Percentiles rank a stretch among this genome's conserved stretches.
These are phyloP conservation scores for Elaeis oleifera DNA, from an alignment of 202 grass and related monocot species.

Conservation along the genomic window DNA sequence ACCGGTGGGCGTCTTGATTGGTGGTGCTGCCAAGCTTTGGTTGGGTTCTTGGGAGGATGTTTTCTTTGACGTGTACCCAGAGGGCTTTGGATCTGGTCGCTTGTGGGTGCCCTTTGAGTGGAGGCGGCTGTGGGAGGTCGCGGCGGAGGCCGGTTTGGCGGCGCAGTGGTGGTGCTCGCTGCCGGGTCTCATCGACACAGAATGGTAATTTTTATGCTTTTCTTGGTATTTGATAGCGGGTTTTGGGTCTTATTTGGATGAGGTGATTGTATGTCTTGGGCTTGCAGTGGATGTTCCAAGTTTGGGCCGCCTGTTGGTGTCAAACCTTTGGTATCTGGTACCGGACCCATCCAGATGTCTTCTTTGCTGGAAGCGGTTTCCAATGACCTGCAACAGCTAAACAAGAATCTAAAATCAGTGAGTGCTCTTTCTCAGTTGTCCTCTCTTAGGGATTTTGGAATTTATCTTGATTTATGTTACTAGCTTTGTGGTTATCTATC, in stretches of 20 bases:
- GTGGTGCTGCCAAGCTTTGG: not conserved
- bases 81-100: conserved; percentile 28
- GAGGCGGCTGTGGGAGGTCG: not conserved
- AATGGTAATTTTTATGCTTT: conserved; percentile 33
- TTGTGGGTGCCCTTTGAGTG: conserved; percentile 22
- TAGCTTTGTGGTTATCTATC: not conserved
- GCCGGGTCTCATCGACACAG: conserved; percentile 44
- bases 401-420: conserved; percentile 90
- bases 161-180: conserved; percentile 62
- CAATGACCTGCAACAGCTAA: conserved; percentile 60
- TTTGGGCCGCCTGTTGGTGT: not conserved
- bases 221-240: not conserved
- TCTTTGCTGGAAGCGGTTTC: conserved; percentile 66
- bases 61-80: conserved; percentile 53
- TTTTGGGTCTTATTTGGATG: conserved; percentile 5
- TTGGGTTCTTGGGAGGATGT: conserved; percentile 30
- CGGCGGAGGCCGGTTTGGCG: conserved; percentile 24
- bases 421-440: conserved; percentile 9
- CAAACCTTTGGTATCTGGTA: conserved; percentile 15
- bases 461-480: not conserved
- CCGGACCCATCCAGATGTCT: conserved; percentile 42
- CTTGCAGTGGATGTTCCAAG: conserved; percentile 30
- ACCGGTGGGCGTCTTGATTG: not conserved
- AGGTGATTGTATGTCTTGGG: conserved; percentile 1
- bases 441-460: not conserved